Evolutionary conservation across 2,329 filamentous ascomycete genomes (phyloP), one percentile per base, ranked within the genome.

Genomic region (Shiraia bambusicola): DNA sequence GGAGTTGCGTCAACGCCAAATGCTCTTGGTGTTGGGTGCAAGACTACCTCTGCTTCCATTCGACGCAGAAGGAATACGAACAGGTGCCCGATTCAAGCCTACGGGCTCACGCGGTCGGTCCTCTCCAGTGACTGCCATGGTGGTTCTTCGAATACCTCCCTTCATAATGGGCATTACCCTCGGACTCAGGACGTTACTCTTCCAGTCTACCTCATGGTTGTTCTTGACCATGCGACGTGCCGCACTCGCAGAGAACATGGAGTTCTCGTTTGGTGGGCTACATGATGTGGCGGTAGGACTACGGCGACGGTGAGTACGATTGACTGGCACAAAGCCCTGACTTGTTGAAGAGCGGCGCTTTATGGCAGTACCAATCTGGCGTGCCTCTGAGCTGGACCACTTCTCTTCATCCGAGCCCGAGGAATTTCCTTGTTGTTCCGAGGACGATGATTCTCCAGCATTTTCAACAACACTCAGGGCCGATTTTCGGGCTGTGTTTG

Each of bases 201-300:
- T 77, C 56, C 71, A 73, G 13, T 79, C 76, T 34, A 74, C 72
- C 29, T 80, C 79, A 52, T 79, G 80, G 24, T 82, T 78, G 34
- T 74, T 77, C 59, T 78, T 82, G 28, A 82, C 79, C 80, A 87
- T 85, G 11, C 84, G 75, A 30, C 84, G 74, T 17, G 83, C 82
- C 48, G 85, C 82, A 40, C 78, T 76, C 16, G 82, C 80, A 1
- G 81, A 84, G 65, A 86, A 86, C 65, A 84, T 73, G 6, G 72
- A 70, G 43, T 77, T 79, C 51, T 82, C 78, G 37, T 72, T 77
- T 2, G 80, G 78, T 11, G 81, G 78, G 39, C 76, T 79, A 40
- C 72, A 67, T 14, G 74, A 67, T 6, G 54, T 59, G 22, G 57
- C 63, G 30, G 76, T 78, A 6, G 79, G 81, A 49, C 79, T 82